These are phyloP conservation scores for Schwanniomyces etchellsii DNA, from an alignment of 1,139 yeast genomes.

Conservation along the genomic window DNA sequence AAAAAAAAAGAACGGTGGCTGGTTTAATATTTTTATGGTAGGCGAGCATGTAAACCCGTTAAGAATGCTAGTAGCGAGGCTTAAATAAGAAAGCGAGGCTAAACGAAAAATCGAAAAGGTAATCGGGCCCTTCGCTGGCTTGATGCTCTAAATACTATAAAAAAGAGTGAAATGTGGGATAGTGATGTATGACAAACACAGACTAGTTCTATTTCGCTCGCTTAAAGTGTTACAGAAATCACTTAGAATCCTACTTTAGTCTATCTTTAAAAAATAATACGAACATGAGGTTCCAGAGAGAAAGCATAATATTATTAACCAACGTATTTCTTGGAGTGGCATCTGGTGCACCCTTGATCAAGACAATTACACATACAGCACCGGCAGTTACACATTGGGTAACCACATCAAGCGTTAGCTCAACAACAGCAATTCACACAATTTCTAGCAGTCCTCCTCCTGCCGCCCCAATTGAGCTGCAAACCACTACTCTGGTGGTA, in stretches of 20 bases:
- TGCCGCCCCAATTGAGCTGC: constrained; percentile 2
- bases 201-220: no score
- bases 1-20: not conserved
- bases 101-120: no score
- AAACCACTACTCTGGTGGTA: constrained; percentile 7
- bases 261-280: no score
- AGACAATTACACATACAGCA: constrained; percentile 27
- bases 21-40: not conserved
- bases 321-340: not conserved
- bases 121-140: no score
- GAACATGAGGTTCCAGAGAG: not conserved
- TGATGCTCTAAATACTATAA: not conserved
- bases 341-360: constrained; percentile 2
- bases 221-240: no score
- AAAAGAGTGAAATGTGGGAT: not conserved
- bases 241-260: no score
- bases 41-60: no score
- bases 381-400: constrained; percentile 24
- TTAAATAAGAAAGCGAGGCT: no score
- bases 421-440: constrained; percentile 6
- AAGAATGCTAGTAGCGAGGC: no score
- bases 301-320: not conserved
- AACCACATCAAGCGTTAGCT: constrained; percentile 15
- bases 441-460: constrained; percentile 9
- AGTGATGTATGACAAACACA: no score